Evolutionary conservation across 768 basidiomycete genomes (phyloP).

Genomic region (Bullera alba): DNA sequence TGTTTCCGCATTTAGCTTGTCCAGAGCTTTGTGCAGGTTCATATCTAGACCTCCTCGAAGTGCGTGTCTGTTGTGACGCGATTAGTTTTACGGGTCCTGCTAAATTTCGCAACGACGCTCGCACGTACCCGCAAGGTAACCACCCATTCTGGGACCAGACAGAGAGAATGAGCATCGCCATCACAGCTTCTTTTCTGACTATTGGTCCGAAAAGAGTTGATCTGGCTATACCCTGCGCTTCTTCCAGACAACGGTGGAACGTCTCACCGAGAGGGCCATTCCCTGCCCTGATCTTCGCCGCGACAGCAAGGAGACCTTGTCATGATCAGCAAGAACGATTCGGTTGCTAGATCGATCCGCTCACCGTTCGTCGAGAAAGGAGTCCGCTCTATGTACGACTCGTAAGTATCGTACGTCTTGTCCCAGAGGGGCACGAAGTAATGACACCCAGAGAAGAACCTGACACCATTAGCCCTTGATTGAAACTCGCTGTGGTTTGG

Average conservation of each 20-base stretch:
- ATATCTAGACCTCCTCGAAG: slow-evolving; percentile 94
- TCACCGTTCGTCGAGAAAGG: slow-evolving; percentile 89
- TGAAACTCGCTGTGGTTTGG: not conserved
- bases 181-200: slow-evolving; percentile 84
- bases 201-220: slow-evolving; percentile 89
- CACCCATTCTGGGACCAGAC: slow-evolving; percentile 93
- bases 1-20: slow-evolving; percentile 71
- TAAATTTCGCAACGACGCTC: too few relatives aligned
- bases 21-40: slow-evolving; percentile 82
- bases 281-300: slow-evolving; percentile 83
- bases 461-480: slow-evolving; percentile 40
- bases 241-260: slow-evolving; percentile 85
- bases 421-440: slow-evolving; percentile 95
- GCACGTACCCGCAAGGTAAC: slow-evolving; percentile 69
- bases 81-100: too few relatives aligned
- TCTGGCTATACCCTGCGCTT: slow-evolving; percentile 91
- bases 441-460: slow-evolving; percentile 93
- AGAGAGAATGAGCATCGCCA: slow-evolving; percentile 83
- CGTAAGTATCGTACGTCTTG: slow-evolving; percentile 85
- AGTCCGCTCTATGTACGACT: slow-evolving; percentile 80
- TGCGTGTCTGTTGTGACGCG: slow-evolving; percentile 62
- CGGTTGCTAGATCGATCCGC: not conserved
- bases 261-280: slow-evolving; percentile 72
- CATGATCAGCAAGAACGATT: not conserved
- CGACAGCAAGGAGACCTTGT: slow-evolving; percentile 67